These are phyloP conservation scores for Pseudoperonospora humuli DNA, from an alignment of 352 stramenopile genomes.

Conservation along the genomic window DNA sequence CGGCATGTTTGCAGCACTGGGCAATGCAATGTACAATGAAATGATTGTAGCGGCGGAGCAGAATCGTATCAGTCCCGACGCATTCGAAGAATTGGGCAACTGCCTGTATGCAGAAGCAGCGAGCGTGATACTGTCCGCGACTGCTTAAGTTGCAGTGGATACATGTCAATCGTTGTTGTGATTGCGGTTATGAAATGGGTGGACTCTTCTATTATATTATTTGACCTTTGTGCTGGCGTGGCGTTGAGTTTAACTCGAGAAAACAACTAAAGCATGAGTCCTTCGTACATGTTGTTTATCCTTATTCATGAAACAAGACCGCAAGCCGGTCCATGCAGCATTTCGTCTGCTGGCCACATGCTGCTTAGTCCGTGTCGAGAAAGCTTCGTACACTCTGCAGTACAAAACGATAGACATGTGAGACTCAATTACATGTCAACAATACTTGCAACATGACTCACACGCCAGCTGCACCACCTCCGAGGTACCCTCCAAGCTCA, in stretches of 20 bases:
- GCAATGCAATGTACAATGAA: constrained; percentile 61
- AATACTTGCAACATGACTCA: constrained; percentile 26
- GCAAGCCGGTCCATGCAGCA: no score
- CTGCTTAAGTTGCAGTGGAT: constrained; percentile 9
- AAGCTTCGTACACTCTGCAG: constrained; percentile 88
- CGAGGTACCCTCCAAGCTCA: constrained; percentile 89
- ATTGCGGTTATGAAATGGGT: constrained; percentile 1
- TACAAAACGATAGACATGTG: neutral
- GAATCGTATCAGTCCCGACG: constrained; percentile 37
- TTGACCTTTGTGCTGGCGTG: constrained; percentile 6
- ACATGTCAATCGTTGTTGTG: neutral
- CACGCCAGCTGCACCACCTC: constrained; percentile 87
- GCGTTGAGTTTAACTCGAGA: constrained; percentile 8
- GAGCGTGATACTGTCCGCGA: constrained; percentile 39
- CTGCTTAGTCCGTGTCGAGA: constrained; percentile 79
- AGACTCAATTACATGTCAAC: no score
- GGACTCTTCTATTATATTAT: constrained; percentile 20
- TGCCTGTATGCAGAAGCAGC: constrained; percentile 41
- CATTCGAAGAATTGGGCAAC: constrained; percentile 47
- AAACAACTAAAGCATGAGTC: constrained; percentile 1
- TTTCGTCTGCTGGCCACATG: constrained; percentile 94
- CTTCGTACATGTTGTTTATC: neutral
- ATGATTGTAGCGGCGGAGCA: constrained; percentile 43
- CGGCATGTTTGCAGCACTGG: constrained; percentile 57
- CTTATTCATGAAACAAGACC: neutral